phyloP scores from a whole-genome alignment of 768 basidiomycete genomes.

The Amyloporia xantha region DNA sequence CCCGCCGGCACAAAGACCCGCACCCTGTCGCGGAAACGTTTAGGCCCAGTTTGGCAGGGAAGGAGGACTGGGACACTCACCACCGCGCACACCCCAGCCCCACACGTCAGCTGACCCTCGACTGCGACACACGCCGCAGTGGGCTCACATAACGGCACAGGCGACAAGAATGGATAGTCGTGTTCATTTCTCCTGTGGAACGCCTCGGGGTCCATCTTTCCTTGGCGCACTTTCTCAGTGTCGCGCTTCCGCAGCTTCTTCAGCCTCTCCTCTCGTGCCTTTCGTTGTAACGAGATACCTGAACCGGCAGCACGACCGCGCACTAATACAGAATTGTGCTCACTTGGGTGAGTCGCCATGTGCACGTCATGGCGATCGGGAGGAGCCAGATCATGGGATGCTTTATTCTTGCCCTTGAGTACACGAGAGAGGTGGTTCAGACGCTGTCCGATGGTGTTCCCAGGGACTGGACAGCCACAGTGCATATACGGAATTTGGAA shows the following conservation, averaged over 20 bases:
- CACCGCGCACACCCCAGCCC: neutral
- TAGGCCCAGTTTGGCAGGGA: neutral
- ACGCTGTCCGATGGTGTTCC: slow-evolving; percentile 37
- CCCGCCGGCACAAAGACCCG: neutral
- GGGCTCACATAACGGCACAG: neutral
- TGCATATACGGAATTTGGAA: slow-evolving; percentile 48
- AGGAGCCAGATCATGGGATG: too few species aligned
- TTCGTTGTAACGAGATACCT: too few species aligned
- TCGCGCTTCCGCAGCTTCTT: neutral
- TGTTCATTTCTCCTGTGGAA: too few species aligned
- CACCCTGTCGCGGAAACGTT: neutral
- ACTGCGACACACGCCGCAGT: neutral
- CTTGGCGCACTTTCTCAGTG: too few species aligned
- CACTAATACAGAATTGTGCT: slow-evolving; percentile 46
- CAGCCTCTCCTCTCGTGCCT: neutral
- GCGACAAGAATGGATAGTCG: neutral
- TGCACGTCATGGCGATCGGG: slow-evolving; percentile 31
- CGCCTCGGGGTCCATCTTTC: too few species aligned
- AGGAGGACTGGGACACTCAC: neutral
- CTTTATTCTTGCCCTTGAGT: slow-evolving; percentile 1
- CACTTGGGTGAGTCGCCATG: slow-evolving; percentile 51
- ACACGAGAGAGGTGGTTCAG: slow-evolving; percentile 27
- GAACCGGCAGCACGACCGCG: too few species aligned
- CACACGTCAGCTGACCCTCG: neutral
- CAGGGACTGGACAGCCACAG: slow-evolving; percentile 53